These are phyloP conservation scores for Nemania sp. DNA, from an alignment of 2,329 filamentous ascomycete species.

Conservation along the genomic window DNA sequence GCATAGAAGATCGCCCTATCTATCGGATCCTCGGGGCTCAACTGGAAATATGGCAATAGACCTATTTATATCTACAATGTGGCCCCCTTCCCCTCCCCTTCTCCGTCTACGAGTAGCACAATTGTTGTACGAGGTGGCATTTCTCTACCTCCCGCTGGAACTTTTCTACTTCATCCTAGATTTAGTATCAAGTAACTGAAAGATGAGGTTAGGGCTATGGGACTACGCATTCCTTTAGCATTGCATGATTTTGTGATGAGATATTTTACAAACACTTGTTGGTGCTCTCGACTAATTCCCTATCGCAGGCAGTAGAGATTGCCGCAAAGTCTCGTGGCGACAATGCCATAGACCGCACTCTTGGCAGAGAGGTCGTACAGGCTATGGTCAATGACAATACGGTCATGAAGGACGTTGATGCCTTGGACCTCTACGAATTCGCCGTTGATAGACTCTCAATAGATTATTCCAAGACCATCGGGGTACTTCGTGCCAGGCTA, in stretches of 20 bases:
- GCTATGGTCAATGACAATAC: conserved; percentile 53
- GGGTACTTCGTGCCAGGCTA: conserved; percentile 53
- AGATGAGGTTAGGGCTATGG: background rate
- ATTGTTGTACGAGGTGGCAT: no score
- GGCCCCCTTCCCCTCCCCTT: no score
- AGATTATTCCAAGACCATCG: conserved; percentile 54
- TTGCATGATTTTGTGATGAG: background rate
- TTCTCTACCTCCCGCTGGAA: no score
- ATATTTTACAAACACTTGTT: background rate
- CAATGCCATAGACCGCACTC: conserved; percentile 51
- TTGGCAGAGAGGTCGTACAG: conserved; percentile 50
- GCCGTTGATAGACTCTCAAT: conserved; percentile 50
- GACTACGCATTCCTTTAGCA: background rate
- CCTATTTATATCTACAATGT: no score
- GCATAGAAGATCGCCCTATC: background rate
- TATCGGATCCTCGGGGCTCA: background rate
- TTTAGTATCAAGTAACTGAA: background rate
- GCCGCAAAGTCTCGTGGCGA: conserved; percentile 59
- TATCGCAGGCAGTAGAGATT: conserved; percentile 40
- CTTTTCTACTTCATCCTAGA: no score
- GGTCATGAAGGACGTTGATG: conserved; percentile 54
- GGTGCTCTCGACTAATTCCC: background rate
- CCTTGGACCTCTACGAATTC: conserved; percentile 60
- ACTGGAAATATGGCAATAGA: no score
- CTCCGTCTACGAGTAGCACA: no score